Evolutionary conservation across 2,329 filamentous ascomycete species (phyloP), one percentile per base, ranked within the genome.

Genomic region (Penicillium capsulatum): DNA sequence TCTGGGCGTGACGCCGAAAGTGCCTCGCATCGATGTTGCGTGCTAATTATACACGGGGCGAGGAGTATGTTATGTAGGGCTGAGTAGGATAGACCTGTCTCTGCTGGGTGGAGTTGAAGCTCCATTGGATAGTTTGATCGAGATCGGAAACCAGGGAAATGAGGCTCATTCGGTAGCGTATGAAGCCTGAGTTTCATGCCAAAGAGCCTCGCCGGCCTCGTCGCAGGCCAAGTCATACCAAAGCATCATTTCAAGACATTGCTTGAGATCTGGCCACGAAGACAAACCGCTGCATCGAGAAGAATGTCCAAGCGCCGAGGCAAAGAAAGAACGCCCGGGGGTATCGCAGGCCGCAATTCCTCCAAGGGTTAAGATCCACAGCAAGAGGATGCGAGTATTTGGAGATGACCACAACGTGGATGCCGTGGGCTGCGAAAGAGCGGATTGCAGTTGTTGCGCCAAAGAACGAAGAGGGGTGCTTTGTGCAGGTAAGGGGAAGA

Each of bases 401-500:
- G 51, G 48, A 5, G 53, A 47, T 1, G 48, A 42, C 63, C 62
- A 68, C 6, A 55, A 34, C 1, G 31, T 29, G 1, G 48, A 43
- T 2, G 57, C 36, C 3, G 47, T 42, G 2, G 56, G 46, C 10
- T 53, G 38, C 4, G 50, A 28, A 5, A 69, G 47, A 7, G 55
- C 44, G 2, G 39, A 36, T 13, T 54, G 51, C 9, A 67, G 42
- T 22, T 57, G 48, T 2, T 42, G 39, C 1, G 59, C 55, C 2
- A 69, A 51, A 10, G 39, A 41, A 2, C 48, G 40, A 4, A 68
- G 60, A 0, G 66, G 66, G 2, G 62, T 58, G 13, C 61, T 65
- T 19, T 63, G 59, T 2, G 57, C 55, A 2, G 66, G 66, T 0
- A 69, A 50, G 9, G 66, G 66, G 42, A 67, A 67, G 20, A 67